These are phyloP conservation scores for Gossypium australe DNA, from an alignment of 345 rosid species.

Conservation along the genomic window DNA sequence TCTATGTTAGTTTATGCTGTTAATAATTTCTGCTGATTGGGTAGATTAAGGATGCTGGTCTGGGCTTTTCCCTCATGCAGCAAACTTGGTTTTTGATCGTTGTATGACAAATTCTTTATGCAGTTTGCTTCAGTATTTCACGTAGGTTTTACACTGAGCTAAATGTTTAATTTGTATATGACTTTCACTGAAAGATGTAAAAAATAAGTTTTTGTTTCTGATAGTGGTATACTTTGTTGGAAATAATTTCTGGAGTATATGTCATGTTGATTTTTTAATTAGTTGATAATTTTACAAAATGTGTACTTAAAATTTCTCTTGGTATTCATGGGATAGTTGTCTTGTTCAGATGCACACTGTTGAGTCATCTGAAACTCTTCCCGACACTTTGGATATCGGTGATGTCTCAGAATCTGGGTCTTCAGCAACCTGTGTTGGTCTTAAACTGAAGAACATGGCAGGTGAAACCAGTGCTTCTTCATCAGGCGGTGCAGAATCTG, in stretches of 20 bases:
- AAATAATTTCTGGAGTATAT: background rate
- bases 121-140: background rate
- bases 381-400: conserved; percentile 80
- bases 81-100: background rate
- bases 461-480: conserved; percentile 45
- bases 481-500: conserved; percentile 34
- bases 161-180: background rate
- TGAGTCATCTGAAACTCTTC: conserved; percentile 64
- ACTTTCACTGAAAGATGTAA: background rate
- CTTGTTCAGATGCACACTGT: conserved; percentile 40
- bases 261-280: background rate
- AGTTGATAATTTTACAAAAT: background rate
- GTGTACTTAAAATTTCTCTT: background rate
- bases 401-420: conserved; percentile 55
- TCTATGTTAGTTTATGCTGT: background rate
- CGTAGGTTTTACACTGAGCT: background rate
- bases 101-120: background rate
- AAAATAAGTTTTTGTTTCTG: background rate
- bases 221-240: background rate
- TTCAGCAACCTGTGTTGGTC: conserved; percentile 28
- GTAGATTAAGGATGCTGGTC: background rate
- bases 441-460: conserved; percentile 48
- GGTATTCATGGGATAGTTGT: conserved; percentile 10
- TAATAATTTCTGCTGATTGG: background rate
- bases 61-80: background rate